Evolutionary conservation across 495 filamentous ascomycete species (phyloP), one percentile per base, ranked within the genome.

Genomic region (Amniculicola lignicola): DNA sequence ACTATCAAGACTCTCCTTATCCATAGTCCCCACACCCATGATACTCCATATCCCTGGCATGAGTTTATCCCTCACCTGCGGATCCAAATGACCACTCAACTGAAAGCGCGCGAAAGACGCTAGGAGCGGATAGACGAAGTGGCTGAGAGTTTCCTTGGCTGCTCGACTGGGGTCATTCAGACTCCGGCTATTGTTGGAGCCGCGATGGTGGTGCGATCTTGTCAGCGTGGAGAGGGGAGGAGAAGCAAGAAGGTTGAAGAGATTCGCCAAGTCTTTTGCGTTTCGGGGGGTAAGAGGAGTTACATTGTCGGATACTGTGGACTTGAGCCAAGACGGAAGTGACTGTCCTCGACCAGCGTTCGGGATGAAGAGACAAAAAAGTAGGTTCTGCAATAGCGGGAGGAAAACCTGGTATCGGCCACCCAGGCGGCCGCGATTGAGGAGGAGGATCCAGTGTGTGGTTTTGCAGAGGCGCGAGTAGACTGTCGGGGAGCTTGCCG

Each of bases 81-180:
- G 73, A 36, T 77, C 74, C 21, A 83, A 55, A 4, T 75, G 68
- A 1, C 75, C 76, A 10, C 68, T 70, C 18, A 96, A 75, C 57
- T 85, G 83, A 62, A 80, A 78, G 53, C 79, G 74, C 51, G 87
- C 78, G 65, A 90, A 95, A 51, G 81, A 72, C 72, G 82, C 82
- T 27, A 95, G 70, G 19, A 94, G 69, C 45, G 82, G 80, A 64
- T 82, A 84, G 66, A 93, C 77, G 70, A 88, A 80, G 68, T 86
- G 82, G 0, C 87, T 87, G 0, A 86, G 87, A 59, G 84, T 85
- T 5, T 82, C 79, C 66, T 85, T 85, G 23, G 87, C 88, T 47
- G 81, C 84, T 59, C 88, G 86, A 5, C 84, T 86, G 51, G 88
- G 82, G 51, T 90, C 89, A 44, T 82, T 85, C 14, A 96, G 77